phyloP scores from a whole-genome alignment of 2,329 filamentous ascomycete species.

The Bipolaris gigantea region DNA sequence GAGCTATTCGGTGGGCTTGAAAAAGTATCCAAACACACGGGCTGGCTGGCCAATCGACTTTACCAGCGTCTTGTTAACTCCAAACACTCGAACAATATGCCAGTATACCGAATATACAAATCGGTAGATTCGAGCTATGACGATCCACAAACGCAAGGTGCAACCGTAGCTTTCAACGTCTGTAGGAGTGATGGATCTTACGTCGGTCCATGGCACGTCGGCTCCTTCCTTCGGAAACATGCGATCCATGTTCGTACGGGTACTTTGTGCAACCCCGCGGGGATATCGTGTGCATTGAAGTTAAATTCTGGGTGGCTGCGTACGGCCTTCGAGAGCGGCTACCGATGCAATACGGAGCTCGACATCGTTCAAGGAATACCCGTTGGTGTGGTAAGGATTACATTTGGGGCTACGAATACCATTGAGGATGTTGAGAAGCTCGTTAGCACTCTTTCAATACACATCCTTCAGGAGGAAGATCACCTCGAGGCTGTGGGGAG shows the following conservation, averaged over 20 bases:
- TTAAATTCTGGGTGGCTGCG: conserved; percentile 60
- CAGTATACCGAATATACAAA: conserved; percentile 59
- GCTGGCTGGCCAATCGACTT: conserved; percentile 55
- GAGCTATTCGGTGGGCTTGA: conserved; percentile 61
- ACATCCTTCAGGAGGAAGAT: neutral
- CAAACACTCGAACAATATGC: conserved; percentile 56
- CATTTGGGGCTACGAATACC: conserved; percentile 65
- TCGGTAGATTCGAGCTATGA: conserved; percentile 54
- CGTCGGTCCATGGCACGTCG: conserved; percentile 62
- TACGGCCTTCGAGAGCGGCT: conserved; percentile 58
- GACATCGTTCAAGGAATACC: conserved; percentile 57
- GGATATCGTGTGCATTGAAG: conserved; percentile 50
- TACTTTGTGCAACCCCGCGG: conserved; percentile 58
- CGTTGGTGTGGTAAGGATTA: conserved; percentile 63
- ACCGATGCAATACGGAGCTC: conserved; percentile 59
- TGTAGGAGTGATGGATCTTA: conserved; percentile 55
- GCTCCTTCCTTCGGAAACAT: conserved; percentile 58
- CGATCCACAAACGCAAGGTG: conserved; percentile 58
- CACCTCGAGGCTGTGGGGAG: neutral
- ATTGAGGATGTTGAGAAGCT: conserved; percentile 54
- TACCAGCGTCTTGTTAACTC: conserved; percentile 54
- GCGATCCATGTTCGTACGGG: conserved; percentile 65
- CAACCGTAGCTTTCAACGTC: conserved; percentile 67
- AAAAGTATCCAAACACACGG: conserved; percentile 61
- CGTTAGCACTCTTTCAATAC: neutral